Evolutionary conservation across 495 filamentous ascomycete genomes (phyloP), one percentile per base, ranked within the genome.

Genomic region (Astrothelium macrocarpum): DNA sequence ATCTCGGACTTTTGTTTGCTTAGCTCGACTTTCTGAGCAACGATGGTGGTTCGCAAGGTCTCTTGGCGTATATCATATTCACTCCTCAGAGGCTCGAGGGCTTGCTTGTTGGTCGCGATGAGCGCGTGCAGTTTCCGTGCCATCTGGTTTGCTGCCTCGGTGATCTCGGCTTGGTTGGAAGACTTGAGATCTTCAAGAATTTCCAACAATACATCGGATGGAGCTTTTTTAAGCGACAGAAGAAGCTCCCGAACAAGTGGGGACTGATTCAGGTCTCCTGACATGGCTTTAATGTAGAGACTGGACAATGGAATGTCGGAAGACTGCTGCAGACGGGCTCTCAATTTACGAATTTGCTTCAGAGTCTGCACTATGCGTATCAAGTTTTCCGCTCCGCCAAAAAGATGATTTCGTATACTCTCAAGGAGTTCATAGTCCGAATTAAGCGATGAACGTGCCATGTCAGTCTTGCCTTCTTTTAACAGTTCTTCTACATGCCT

Each of bases 1-100:
- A 97, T 76, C 26, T 82, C 79, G 1, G 89, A 83, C 65, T 87
- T 89, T 67, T 90, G 87, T 67, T 87, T 89, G 74, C 86, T 94
- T 53, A 98, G 78, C 69, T 89, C 87, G 9, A 97, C 88, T 66
- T 88, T 90, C 69, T 96, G 90, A 58, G 90, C 88, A 26, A 96
- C 84, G 20, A 96, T 86, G 0, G 92, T 95, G 1, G 91, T 90
- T 63, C 89, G 84, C 5, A 95, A 76, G 29, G 87, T 81, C 46
- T 86, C 83, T 75, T 84, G 86, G 36, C 86, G 83, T 20, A 86
- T 79, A 49, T 86, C 85, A 69, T 95, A 87, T 69, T 86, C 87
- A 73, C 88, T 95, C 56, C 84, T 82, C n/a, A 92, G 79, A 23
- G 81, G 74, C 45, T 60, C 20, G 16, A 3, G 32, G 2, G 43